Evolutionary conservation across 1,284 basidiomycete species (phyloP).

Genomic region (Takashimella tepidaria): DNA sequence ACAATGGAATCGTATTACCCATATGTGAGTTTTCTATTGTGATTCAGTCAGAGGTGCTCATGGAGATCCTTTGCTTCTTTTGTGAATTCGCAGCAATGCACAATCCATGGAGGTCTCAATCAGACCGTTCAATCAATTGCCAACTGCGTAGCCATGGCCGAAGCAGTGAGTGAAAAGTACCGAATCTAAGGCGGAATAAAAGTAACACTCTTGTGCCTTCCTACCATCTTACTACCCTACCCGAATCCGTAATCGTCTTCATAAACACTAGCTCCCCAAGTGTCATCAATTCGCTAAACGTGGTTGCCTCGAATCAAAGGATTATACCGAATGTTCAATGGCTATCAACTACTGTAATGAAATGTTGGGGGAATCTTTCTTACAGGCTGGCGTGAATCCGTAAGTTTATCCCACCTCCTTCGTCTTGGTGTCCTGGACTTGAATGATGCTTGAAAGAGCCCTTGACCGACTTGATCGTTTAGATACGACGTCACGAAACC

Average conservation of each 20-base stretch:
- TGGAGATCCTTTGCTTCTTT: no score
- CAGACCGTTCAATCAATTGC: conserved; percentile 36
- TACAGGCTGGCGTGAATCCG: conserved; percentile 41
- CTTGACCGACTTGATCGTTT: background rate
- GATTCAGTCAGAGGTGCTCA: no score
- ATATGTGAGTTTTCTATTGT: conserved; percentile 37
- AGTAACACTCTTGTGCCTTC: no score
- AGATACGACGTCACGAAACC: conserved; percentile 60
- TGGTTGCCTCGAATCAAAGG: conserved; percentile 45
- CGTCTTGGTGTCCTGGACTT: no score
- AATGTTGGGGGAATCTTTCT: conserved; percentile 43
- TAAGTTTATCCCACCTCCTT: no score
- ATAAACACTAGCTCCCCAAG: conserved; percentile 22
- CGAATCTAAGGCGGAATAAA: no score
- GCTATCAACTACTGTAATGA: conserved; percentile 58
- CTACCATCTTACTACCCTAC: no score
- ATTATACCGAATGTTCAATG: conserved; percentile 59
- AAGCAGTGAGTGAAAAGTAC: conserved; percentile 35
- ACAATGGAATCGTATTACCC: conserved; percentile 41
- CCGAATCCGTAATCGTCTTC: background rate
- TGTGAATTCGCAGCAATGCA: conserved; percentile 40
- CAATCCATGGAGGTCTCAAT: conserved; percentile 35
- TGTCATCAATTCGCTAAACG: conserved; percentile 35
- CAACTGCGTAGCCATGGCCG: conserved; percentile 42
- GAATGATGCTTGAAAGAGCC: conserved; percentile 2